phyloP scores from a whole-genome alignment of 495 filamentous ascomycete species.

The Collariella sp. region DNA sequence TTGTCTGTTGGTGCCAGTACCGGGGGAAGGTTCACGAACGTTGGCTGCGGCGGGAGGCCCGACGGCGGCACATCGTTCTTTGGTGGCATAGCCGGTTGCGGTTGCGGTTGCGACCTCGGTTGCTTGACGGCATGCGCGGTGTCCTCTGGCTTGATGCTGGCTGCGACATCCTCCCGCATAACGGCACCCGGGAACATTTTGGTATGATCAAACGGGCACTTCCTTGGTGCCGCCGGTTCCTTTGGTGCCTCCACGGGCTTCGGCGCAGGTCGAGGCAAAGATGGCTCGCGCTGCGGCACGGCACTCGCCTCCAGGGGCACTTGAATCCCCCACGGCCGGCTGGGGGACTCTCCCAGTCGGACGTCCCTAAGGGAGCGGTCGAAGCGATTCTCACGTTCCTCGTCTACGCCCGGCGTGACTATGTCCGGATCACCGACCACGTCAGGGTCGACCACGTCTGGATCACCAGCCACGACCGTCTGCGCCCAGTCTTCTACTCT shows the following conservation, averaged over 20 bases:
- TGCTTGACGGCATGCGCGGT: constrained; percentile 14
- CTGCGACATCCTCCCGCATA: constrained; percentile 7
- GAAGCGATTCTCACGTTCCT: constrained; percentile 54
- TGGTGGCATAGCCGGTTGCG: constrained; percentile 16
- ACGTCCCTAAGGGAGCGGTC: constrained; percentile 76
- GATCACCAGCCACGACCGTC: constrained; percentile 47
- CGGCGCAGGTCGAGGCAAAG: constrained; percentile 32
- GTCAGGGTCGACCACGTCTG: no score
- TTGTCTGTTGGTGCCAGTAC: constrained; percentile 18
- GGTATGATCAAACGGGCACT: constrained; percentile 42
- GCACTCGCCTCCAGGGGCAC: constrained; percentile 39
- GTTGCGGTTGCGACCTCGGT: no score
- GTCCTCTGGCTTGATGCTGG: constrained; percentile 5
- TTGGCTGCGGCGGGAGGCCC: constrained; percentile 25
- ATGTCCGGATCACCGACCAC: constrained; percentile 41
- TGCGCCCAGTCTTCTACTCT: constrained; percentile 76
- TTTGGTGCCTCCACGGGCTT: constrained; percentile 19
- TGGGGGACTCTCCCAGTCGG: constrained; percentile 79
- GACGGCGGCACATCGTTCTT: constrained; percentile 13
- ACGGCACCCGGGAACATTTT: constrained; percentile 26
- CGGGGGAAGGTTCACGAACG: constrained; percentile 33
- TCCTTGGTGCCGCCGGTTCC: constrained; percentile 22
- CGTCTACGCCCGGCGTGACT: constrained; percentile 17
- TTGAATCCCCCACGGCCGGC: constrained; percentile 80
- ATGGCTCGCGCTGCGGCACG: constrained; percentile 31